Percentiles rank a stretch among this genome's conserved stretches.
Evolutionary conservation across 805 yeast genomes (phyloP).

Genomic region (Yarrowia yakushimensis): DNA sequence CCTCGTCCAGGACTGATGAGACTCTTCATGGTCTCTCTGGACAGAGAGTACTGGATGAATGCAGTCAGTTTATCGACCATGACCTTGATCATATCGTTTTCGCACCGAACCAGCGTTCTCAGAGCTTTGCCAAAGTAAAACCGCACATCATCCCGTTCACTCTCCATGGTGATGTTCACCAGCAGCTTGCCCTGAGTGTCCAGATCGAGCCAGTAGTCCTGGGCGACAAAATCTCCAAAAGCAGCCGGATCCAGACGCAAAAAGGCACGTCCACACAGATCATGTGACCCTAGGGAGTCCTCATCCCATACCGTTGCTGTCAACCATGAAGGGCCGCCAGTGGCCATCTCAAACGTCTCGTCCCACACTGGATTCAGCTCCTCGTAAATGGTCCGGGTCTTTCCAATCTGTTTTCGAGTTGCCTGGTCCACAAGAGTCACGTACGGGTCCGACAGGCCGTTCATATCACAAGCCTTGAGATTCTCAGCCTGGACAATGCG

Average conservation of each 20-base stretch:
- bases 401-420: constrained; percentile 55
- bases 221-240: constrained; percentile 65
- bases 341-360: constrained; percentile 68
- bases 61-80: constrained; percentile 71
- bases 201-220: constrained; percentile 53
- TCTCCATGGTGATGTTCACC: constrained; percentile 69
- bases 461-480: constrained; percentile 47
- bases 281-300: constrained; percentile 50
- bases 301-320: constrained; percentile 72
- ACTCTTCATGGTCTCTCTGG: constrained; percentile 54
- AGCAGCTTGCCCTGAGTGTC: constrained; percentile 67
- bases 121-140: constrained; percentile 77
- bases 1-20: constrained; percentile 36
- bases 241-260: constrained; percentile 59
- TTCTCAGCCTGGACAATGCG: constrained; percentile 62
- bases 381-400: constrained; percentile 61
- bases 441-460: constrained; percentile 53
- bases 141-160: constrained; percentile 74
- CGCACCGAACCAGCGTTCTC: constrained; percentile 58
- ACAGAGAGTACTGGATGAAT: constrained; percentile 55
- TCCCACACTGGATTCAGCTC: constrained; percentile 78
- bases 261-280: constrained; percentile 61
- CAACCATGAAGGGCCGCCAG: constrained; percentile 46
- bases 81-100: constrained; percentile 61
- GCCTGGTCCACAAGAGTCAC: constrained; percentile 60